Evolutionary conservation across 202 grass and related monocot genomes (phyloP).

Genomic region (Carex arenaria): DNA sequence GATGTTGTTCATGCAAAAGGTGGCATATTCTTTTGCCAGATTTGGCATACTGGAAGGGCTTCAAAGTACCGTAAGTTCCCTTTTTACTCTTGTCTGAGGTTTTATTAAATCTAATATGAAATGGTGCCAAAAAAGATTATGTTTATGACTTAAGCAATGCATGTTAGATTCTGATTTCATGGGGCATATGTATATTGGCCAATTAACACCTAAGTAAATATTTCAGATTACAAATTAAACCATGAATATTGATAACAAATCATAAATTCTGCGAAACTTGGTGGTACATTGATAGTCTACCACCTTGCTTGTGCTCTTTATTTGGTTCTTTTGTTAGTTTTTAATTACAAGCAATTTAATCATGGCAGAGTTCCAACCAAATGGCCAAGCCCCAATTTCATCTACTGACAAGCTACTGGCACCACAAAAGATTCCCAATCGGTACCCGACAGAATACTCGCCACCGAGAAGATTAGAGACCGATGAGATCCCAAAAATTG

Average conservation of each 20-base stretch:
- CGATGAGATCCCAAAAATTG: slow-evolving; percentile 65
- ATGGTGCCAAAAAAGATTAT: too few relatives aligned
- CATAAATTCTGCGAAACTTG: background rate
- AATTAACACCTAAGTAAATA: background rate
- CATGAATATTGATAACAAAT: background rate
- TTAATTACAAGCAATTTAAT: background rate
- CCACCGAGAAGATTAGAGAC: slow-evolving; percentile 51
- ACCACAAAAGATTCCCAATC: slow-evolving; percentile 42
- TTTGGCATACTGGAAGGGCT: too few relatives aligned
- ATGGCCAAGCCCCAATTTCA: slow-evolving; percentile 77
- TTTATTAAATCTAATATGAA: too few relatives aligned
- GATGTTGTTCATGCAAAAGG: slow-evolving; percentile 44
- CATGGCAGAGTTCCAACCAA: slow-evolving; percentile 41
- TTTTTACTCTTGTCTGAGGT: too few relatives aligned
- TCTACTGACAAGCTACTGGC: slow-evolving; percentile 53
- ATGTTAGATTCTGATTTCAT: background rate
- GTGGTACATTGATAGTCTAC: background rate
- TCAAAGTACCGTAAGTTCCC: too few relatives aligned
- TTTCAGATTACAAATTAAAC: background rate
- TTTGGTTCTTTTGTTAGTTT: slow-evolving; percentile 11
- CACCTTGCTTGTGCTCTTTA: background rate
- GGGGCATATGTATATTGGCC: too few relatives aligned
- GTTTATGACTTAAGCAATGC: background rate
- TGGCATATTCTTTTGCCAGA: slow-evolving; percentile 34
- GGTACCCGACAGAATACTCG: slow-evolving; percentile 29